Evolutionary conservation across 2,329 filamentous ascomycete species (phyloP), one percentile per base, ranked within the genome.

Genomic region (Stachybotrys chlorohalonatus): DNA sequence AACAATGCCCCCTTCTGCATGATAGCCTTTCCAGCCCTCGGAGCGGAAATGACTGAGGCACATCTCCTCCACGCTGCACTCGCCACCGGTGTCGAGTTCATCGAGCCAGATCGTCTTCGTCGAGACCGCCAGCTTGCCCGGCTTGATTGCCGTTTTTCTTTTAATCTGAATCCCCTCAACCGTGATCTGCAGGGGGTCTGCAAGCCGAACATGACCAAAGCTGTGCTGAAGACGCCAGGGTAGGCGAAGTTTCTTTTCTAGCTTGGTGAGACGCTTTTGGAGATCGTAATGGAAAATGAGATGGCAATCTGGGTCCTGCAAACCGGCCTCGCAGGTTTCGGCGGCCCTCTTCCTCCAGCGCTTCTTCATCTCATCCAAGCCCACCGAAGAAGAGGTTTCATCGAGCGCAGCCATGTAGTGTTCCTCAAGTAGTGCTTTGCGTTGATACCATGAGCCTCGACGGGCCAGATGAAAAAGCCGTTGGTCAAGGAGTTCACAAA

Each of bases 41-140:
- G 80, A 77, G 36, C 89, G 85, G 70, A 97, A 97, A 74, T 87
- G 83, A 49, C 85, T 91, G 45, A 99, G 78, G 67, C 92, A 96
- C 91, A 99, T 96, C 54, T 83, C 87, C 73, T 99, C 94, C 11
- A 99, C 94, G 53, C 84, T 86, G 68, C 92, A 95, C 69, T 94
- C 87, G 17, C 80, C 83, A 39, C 80, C 79, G 8, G 75, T 79
- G 64, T 87, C 86, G 5, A 78, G 70, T 61, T 86, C 86, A 64
- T 97, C 91, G 1, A 96, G 74, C 94, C 94, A 99, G 49, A 90
- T 78, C 0, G 94, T 95, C 68, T 95, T 88, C 55, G 82, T 83
- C 57, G 81, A 82, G 9, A 77, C 57, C 65, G 63, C 72, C 62
- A 60, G 69, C 32, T 65, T 66, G 47, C 68, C 73, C 51, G 65